Evolutionary conservation across 2,329 filamentous ascomycete genomes (phyloP).

Genomic region (Cercospora zeina): DNA sequence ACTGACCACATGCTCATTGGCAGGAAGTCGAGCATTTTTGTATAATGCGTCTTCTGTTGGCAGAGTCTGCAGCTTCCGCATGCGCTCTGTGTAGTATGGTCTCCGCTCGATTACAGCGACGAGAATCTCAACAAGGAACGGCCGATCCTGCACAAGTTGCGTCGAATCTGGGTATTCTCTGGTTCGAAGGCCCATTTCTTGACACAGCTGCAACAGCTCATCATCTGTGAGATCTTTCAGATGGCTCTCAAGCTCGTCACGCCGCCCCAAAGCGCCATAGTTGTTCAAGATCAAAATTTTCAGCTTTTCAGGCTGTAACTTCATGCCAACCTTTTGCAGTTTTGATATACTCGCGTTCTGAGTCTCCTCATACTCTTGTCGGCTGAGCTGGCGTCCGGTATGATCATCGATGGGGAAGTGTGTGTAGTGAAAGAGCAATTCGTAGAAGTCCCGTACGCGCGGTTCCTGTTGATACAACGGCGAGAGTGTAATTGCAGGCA

Average conservation of each 20-base stretch:
- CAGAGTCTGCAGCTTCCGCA: constrained; percentile 69
- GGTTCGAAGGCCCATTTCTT: constrained; percentile 73
- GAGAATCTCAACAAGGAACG: constrained; percentile 69
- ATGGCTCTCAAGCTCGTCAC: constrained; percentile 74
- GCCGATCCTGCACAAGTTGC: constrained; percentile 62
- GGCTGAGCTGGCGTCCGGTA: constrained; percentile 72
- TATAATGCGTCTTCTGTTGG: constrained; percentile 84
- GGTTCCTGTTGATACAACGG: constrained; percentile 73
- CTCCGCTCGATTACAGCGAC: constrained; percentile 73
- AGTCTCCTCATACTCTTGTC: constrained; percentile 71
- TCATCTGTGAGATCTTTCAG: constrained; percentile 70
- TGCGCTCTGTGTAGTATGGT: constrained; percentile 77
- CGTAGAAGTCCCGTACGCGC: constrained; percentile 76
- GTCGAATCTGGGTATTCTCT: constrained; percentile 71
- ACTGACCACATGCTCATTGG: constrained; percentile 84
- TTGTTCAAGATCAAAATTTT: constrained; percentile 91
- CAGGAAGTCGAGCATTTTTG: constrained; percentile 73
- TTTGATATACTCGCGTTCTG: constrained; percentile 77
- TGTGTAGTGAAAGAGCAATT: constrained; percentile 81
- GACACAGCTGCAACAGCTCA: constrained; percentile 70
- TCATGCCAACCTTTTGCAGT: constrained; percentile 75
- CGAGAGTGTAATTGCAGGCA: constrained; percentile 76
- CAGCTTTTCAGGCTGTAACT: constrained; percentile 83
- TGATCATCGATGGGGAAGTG: constrained; percentile 91
- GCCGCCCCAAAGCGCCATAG: constrained; percentile 80